These are phyloP conservation scores for Geoglossum glabrum DNA, from an alignment of 495 filamentous ascomycete species.

Conservation along the genomic window DNA sequence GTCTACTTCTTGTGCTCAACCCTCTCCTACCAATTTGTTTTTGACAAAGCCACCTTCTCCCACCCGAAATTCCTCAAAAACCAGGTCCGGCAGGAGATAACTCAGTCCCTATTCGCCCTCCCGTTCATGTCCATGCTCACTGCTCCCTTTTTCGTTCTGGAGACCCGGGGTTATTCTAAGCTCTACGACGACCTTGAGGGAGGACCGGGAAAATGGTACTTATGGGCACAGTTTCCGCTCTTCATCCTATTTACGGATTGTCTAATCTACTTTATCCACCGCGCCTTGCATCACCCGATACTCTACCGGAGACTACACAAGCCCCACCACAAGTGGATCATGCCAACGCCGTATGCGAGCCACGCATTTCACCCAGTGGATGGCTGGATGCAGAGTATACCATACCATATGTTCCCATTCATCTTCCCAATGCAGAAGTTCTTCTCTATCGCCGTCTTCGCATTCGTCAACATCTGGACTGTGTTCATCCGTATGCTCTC, in stretches of 20 bases:
- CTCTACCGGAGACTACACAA: conserved; percentile 87
- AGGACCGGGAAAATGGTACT: conserved; percentile 56
- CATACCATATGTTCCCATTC: conserved; percentile 88
- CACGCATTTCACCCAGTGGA: conserved; percentile 93
- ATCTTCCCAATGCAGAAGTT: conserved; percentile 85
- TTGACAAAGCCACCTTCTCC: conserved; percentile 73
- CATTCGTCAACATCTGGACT: conserved; percentile 94
- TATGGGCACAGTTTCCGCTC: conserved; percentile 70
- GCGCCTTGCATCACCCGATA: conserved; percentile 61
- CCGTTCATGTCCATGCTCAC: conserved; percentile 75
- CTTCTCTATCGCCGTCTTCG: conserved; percentile 68
- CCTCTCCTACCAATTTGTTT: conserved; percentile 78
- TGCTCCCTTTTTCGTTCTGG: conserved; percentile 58
- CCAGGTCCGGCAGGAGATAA: conserved; percentile 74
- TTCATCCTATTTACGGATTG: conserved; percentile 89
- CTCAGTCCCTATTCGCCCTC: conserved; percentile 51
- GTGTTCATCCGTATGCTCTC: conserved; percentile 55
- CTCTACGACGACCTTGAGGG: conserved; percentile 62
- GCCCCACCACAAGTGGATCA: conserved; percentile 98
- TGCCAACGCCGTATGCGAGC: conserved; percentile 84
- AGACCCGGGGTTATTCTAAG: conserved; percentile 70
- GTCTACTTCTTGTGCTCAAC: conserved; percentile 71
- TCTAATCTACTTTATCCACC: conserved; percentile 89
- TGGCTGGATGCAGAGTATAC: conserved; percentile 78
- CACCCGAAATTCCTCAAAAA: conserved; percentile 94